phyloP scores from a whole-genome alignment of 306 rosid genomes.

The Carpinus fangiana region DNA sequence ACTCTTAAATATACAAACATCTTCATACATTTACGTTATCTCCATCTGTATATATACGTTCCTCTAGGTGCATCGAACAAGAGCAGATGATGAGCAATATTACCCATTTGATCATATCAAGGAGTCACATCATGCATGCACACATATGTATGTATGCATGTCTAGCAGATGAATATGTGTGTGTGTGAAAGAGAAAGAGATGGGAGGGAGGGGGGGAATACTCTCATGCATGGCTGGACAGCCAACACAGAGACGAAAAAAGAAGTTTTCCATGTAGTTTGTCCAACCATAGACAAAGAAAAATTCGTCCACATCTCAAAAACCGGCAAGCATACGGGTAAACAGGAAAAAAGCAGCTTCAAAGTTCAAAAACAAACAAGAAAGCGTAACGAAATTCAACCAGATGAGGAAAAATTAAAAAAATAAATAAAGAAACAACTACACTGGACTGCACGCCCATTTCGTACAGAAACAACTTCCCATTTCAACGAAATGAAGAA shows the following conservation, averaged over 20 bases:
- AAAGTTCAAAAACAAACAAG: slow-evolving; percentile 48
- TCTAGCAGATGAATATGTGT: slow-evolving; percentile 1
- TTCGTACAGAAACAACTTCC: slow-evolving; percentile 25
- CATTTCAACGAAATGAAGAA: slow-evolving; percentile 27
- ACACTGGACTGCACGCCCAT: slow-evolving; percentile 28
- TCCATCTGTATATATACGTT: slow-evolving; percentile 31
- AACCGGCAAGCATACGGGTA: slow-evolving; percentile 54
- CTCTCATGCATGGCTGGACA: slow-evolving; percentile 47
- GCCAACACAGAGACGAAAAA: slow-evolving; percentile 32
- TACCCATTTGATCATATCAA: slow-evolving; percentile 38
- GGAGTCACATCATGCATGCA: slow-evolving; percentile 50
- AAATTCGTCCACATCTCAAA: slow-evolving; percentile 32
- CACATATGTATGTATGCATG: not conserved
- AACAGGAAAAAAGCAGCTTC: slow-evolving; percentile 52
- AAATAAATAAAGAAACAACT: slow-evolving; percentile 10
- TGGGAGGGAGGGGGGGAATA: slow-evolving; percentile 14
- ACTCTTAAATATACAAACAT: not conserved
- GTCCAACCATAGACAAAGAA: slow-evolving; percentile 31
- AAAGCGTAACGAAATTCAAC: slow-evolving; percentile 34
- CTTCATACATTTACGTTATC: not conserved
- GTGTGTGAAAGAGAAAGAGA: slow-evolving; percentile 23
- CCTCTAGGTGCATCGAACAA: slow-evolving; percentile 49
- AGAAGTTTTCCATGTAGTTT: slow-evolving; percentile 1
- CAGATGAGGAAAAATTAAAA: slow-evolving; percentile 22
- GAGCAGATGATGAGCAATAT: slow-evolving; percentile 34